Base-by-base conservation (phyloP, 345 rosid genomes). In the Gossypium ekmanianum region DNA sequence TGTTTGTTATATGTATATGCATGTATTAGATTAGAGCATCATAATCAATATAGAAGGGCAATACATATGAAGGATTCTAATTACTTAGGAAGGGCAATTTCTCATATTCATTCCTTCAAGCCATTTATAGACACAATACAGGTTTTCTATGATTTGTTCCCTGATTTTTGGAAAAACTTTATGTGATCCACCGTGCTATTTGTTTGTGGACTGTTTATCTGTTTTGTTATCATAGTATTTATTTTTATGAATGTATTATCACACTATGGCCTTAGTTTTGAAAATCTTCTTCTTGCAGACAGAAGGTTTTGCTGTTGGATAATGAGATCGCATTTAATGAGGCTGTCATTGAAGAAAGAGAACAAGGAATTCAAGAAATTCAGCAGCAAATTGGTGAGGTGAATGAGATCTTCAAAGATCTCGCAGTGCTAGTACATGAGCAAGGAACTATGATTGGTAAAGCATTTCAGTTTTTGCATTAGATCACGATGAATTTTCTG, bases 381-480 rank as follows among this genome's bases (percentile, higher is more conserved):
- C 97, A 92, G 83, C 92, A 89, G 80, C 97, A 93, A 81, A 93
- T 96, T 79, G 97, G 98, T 10, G 97, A 96, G 86, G 99, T 93
- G 76, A 90, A 96, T 24, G 95, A 93, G 78, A 89, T 93, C 18
- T 91, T 96, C 61, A 96, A 93, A 81, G 98, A 96, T 84, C 91
- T 96, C 11, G 98, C 97, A 16, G 92, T 93, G 45, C 83, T 92
- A 68, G 97, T 96, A 74, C 97, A 93, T n/a, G 94, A 93, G 76
- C 97, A 96, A 80, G 99, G 97, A 74, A 58, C 90, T n/a, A 84
- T 93, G 89, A 90, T 93, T 27, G 97, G 97, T 92, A 81, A 68
- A 73, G 79, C 58, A 79, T 80, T 54, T 61, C 63, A 55, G 70
- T 72, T 51, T 59, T 76, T 76, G 34, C 68, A 12, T 9, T 1